These are phyloP conservation scores for Heritiera littoralis DNA, from an alignment of 345 rosid genomes.

Conservation along the genomic window DNA sequence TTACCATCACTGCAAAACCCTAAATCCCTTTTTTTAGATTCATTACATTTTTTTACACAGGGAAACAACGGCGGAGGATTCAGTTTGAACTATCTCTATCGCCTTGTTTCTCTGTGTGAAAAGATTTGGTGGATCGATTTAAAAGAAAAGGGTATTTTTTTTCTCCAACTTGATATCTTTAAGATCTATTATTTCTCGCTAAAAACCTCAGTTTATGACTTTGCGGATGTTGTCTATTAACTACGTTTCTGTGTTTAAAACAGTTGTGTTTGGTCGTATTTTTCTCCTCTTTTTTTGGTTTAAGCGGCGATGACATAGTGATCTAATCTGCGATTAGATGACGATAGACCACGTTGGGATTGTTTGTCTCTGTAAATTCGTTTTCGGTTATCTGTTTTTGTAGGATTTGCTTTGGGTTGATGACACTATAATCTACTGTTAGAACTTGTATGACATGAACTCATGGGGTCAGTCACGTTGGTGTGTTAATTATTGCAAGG, in stretches of 20 bases:
- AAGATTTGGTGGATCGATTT: not conserved
- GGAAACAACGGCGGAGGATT: not conserved
- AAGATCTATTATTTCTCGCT: not conserved
- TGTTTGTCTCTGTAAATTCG: too few relatives aligned
- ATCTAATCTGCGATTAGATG: not conserved
- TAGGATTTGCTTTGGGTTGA: not conserved
- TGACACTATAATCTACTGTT: not conserved
- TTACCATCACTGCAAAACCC: not conserved
- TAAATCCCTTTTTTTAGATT: not conserved
- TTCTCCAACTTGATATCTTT: not conserved
- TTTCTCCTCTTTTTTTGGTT: not conserved
- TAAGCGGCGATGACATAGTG: not conserved
- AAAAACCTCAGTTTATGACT: not conserved
- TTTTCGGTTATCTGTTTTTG: not conserved
- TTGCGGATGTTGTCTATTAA: not conserved
- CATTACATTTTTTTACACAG: not conserved
- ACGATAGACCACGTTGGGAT: not conserved
- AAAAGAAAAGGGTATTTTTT: not conserved
- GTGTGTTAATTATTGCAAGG: too few relatives aligned
- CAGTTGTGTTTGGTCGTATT: not conserved
- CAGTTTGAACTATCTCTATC: not conserved
- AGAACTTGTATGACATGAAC: not conserved
- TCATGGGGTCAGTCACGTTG: not conserved
- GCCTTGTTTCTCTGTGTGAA: not conserved
- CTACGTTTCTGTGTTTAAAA: not conserved